Evolutionary conservation across 768 basidiomycete genomes (phyloP), one percentile per base, ranked within the genome.

Genomic region (Lactifluus volemus): DNA sequence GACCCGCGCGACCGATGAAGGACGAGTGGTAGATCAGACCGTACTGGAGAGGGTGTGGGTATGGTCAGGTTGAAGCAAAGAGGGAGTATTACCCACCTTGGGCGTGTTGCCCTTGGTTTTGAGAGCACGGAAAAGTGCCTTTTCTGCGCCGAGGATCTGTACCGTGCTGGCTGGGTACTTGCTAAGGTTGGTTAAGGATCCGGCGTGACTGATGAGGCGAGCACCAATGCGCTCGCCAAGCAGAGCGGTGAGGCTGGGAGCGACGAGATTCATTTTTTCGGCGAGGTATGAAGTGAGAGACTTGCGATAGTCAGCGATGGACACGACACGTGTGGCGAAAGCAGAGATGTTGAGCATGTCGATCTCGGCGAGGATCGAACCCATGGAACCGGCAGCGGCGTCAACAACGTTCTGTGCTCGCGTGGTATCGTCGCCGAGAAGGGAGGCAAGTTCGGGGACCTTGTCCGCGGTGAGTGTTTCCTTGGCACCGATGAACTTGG

Each of bases 31-130:
- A 98, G 66, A 98, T 81, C n/a, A 98, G 82, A 69, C 96, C 96
- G 69, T 98, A 98, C 91, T 98, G 71, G 5, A 50, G 3, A 21
- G 15, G 53, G 42, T 58, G n/a, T 17, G 54, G 30, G 15, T 49
- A 15, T 44, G 29, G 42, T 52, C 39, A 30, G 5, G 42, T 55
- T 53, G 34, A 17, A 36, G 32, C 19, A 12, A 21, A 41, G 30
- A 9, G 56, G 45, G 41, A 34, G 47, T 52, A 57, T 34, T 34
- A 41, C 58, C 17, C 25, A 92, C 92, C 79, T 97, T 97, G 45
- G 96, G 95, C 0, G 96, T 99, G 73, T 98, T 98, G 15, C 96
- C 96, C 75, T 98, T 98, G 36, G 96, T 98, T 79, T 98, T 98
- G 70, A 98, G 78, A 0, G 96, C 96, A 57, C 96, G 79, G 83